phyloP scores from a whole-genome alignment of 371 early-diverging fungal species.

The Apophysomyces variabilis region DNA sequence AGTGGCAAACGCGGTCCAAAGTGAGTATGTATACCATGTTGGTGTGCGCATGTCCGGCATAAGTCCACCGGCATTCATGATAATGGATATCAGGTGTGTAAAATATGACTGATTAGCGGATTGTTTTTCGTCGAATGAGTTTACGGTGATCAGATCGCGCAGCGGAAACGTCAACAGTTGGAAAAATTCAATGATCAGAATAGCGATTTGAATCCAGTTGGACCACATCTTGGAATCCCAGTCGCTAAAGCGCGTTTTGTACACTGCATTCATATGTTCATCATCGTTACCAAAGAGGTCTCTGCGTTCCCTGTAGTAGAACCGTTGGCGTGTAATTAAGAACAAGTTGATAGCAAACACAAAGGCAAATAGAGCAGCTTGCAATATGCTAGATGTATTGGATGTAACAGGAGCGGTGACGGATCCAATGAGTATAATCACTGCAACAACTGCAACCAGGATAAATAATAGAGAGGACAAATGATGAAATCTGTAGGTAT shows the following conservation, averaged over 20 bases:
- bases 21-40: conserved; percentile 53
- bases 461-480: conserved; percentile 42
- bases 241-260: conserved; percentile 42
- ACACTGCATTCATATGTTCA: conserved; percentile 46
- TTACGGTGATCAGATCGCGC: conserved; percentile 54
- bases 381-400: conserved; percentile 37
- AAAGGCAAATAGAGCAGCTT: conserved; percentile 56
- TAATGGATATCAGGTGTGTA: conserved; percentile 31
- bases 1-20: conserved; percentile 50
- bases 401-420: conserved; percentile 22
- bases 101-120: conserved; percentile 19
- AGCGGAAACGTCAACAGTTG: conserved; percentile 62
- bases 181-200: conserved; percentile 63
- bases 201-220: conserved; percentile 62
- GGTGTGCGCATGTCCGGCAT: conserved; percentile 59
- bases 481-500: conserved; percentile 40
- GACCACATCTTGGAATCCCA: conserved; percentile 53
- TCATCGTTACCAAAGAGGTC: conserved; percentile 48
- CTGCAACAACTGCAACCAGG: conserved; percentile 28
- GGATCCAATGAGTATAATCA: conserved; percentile 42
- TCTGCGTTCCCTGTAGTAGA: conserved; percentile 50
- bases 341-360: conserved; percentile 58
- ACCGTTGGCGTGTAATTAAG: conserved; percentile 55
- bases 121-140: conserved; percentile 24
- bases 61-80: conserved; percentile 49